Evolutionary conservation across 768 basidiomycete species (phyloP).

Genomic region (Termitomyces sp.): DNA sequence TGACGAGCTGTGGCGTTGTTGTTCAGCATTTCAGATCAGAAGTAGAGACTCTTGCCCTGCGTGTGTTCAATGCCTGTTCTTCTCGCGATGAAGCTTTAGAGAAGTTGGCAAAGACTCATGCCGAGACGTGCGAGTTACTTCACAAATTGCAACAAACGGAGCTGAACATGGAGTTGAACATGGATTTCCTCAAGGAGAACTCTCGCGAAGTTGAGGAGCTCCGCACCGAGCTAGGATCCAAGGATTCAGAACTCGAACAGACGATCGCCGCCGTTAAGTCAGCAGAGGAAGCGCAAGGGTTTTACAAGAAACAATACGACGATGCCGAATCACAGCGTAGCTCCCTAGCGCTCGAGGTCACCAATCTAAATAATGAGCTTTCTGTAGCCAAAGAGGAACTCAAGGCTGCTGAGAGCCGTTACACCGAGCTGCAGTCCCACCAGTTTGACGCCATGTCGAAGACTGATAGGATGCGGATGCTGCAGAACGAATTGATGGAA

Average conservation of each 20-base stretch:
- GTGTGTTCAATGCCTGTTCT: not conserved
- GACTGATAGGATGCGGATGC: slow-evolving; percentile 49
- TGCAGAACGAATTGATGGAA: slow-evolving; percentile 66
- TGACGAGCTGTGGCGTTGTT: slow-evolving; percentile 36
- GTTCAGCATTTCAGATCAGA: slow-evolving; percentile 37
- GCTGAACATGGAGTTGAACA: slow-evolving; percentile 26
- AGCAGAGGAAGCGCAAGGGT: slow-evolving; percentile 32
- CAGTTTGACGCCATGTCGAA: slow-evolving; percentile 65
- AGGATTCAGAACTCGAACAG: slow-evolving; percentile 30
- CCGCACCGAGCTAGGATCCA: slow-evolving; percentile 30
- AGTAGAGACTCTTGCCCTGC: slow-evolving; percentile 17
- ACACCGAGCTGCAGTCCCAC: slow-evolving; percentile 60
- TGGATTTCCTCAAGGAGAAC: slow-evolving; percentile 35
- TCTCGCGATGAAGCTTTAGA: slow-evolving; percentile 16
- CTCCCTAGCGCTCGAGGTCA: slow-evolving; percentile 61
- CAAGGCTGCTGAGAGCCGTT: slow-evolving; percentile 55
- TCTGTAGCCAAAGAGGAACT: slow-evolving; percentile 51
- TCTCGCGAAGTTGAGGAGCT: slow-evolving; percentile 38
- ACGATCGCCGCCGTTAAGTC: slow-evolving; percentile 31
- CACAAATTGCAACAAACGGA: slow-evolving; percentile 30
- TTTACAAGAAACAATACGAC: slow-evolving; percentile 46
- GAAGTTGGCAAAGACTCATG: slow-evolving; percentile 18
- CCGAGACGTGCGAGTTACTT: slow-evolving; percentile 22
- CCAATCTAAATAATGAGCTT: slow-evolving; percentile 63
- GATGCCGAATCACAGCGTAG: slow-evolving; percentile 65